Evolutionary conservation across 371 early-diverging fungal species (phyloP), one percentile per base, ranked within the genome.

Genomic region (Syncephalis plumigaleata): DNA sequence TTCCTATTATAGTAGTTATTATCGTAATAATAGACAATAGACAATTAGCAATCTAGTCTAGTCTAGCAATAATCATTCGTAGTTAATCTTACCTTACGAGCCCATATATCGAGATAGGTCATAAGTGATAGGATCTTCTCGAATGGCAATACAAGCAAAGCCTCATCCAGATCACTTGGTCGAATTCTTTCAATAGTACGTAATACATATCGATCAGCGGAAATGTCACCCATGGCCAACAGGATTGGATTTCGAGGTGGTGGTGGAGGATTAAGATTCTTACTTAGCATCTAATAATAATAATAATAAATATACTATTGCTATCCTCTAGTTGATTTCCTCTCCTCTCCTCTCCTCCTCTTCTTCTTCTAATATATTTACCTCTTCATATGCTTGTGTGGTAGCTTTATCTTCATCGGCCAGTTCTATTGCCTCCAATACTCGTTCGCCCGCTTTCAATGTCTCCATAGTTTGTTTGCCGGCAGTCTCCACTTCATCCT

Each of bases 391-490:
- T 18, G 64, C 79, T 36, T 64, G 59, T 75, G 78, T 75, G 17
- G 73, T 79, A 43, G 64, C 55, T 42, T 70, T 71, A 55, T 91
- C 90, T 53, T 79, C 76, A 49, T 87, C 86, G 47, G 79, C 86
- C 47, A 91, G 61, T 27, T 87, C 86, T 39, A 93, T 66, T 5
- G 93, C 91, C 57, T 92, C 91, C 52, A 91, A 73, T 23, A 93
- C 73, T 36, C 79, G 69, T 58, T 96, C 94, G 55, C 90, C 91
- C 9, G 93, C 83, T 58, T 90, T 89, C 26, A 95, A 68, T 16
- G 91, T 82, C 53, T 87, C 89, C 67, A 80, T 72, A 3, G 91
- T 93, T 54, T 79, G 75, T 58, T 75, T 80, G 13, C 84, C 83
- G 1, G 90, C 87, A 20, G 73, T 66, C 26, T 78, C 78, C n/a